Percentiles rank a stretch among this genome's conserved stretches.
Evolutionary conservation across 805 yeast genomes (phyloP).

Genomic region (Ogataea henricii): DNA sequence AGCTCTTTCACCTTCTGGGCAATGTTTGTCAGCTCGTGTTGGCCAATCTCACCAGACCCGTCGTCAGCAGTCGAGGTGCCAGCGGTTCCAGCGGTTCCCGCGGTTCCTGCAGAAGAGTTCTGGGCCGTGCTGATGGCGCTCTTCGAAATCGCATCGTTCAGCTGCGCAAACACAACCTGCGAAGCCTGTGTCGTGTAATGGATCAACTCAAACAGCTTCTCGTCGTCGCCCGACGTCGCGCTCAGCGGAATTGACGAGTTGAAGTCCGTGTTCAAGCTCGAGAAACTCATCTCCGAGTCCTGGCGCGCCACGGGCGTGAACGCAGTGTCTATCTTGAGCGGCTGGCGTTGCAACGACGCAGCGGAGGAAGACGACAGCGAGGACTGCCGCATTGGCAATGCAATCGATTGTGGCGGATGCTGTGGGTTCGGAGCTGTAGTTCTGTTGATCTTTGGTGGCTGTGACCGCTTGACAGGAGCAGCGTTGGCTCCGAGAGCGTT

Average conservation of each 20-base stretch:
- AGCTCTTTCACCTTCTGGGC: constrained; percentile 74
- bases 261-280: constrained; percentile 13
- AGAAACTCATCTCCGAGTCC: constrained; percentile 32
- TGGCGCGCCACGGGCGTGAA: constrained; percentile 22
- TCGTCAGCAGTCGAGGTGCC: no score
- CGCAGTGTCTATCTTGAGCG: constrained; percentile 30
- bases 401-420: constrained; percentile 19
- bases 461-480: constrained; percentile 12
- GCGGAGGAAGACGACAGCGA: constrained; percentile 15
- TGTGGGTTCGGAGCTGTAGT: constrained; percentile 27
- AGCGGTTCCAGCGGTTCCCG: not conserved
- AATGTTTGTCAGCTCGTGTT: constrained; percentile 32
- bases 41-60: constrained; percentile 2
- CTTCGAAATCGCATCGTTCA: constrained; percentile 66
- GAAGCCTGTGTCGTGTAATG: constrained; percentile 48
- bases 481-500: constrained; percentile 13
- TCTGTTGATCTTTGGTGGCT: constrained; percentile 21
- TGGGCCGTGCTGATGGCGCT: constrained; percentile 59
- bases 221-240: constrained; percentile 28
- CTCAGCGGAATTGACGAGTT: constrained; percentile 6
- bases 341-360: constrained; percentile 24
- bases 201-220: constrained; percentile 32
- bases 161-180: constrained; percentile 72
- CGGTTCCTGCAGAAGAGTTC: constrained; percentile 28
- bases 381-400: constrained; percentile 16